Evolutionary conservation across 2,329 filamentous ascomycete species (phyloP), one percentile per base, ranked within the genome.

Genomic region (Cytospora piceicola): DNA sequence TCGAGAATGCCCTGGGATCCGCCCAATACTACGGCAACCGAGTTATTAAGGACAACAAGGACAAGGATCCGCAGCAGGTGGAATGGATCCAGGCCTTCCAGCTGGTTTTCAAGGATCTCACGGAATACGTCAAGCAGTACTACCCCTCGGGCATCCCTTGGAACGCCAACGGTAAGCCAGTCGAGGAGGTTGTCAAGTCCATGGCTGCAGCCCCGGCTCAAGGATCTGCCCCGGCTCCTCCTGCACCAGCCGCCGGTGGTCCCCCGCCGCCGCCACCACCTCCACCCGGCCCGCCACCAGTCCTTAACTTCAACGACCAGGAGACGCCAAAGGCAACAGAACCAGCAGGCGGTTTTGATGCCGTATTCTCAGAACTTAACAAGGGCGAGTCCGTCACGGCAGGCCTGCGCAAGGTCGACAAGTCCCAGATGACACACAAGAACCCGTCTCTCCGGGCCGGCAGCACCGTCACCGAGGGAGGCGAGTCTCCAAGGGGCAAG

Each of bases 371-470:
- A 51, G 91, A 97, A 70, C 82, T 99, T 61, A 98, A 98, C 79
- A 90, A 90, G 76, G 95, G 95, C 65, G 88, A 92, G 67, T 84
- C 87, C n/a, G 92, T 99, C 67, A 99, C 95, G 4, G 88, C 92
- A 70, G 89, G 91, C 36, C 84, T 99, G 42, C 90, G 91, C 71
- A 99, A 97, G 82, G 95, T 99, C 58, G 94, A 97, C 80, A 90
- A 90, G 75, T 95, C 91, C 62, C 85, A 98, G 77, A 97, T 97
- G 94, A 99, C 95, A 67, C 95, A 99, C 80, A 98, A 98, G 83
- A 99, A 99, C 79, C 95, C 95, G 17, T 87, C 89, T 12, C 83
- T 99, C 65, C 89, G 95, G 69, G 86, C 91, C 29, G 82, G 83
- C 67, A 90, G 91, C 15, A 85, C 87, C 2, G 92, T 94, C 3